Evolutionary conservation across 768 basidiomycete genomes (phyloP), one percentile per base, ranked within the genome.

Genomic region (Hygrophorus russula): DNA sequence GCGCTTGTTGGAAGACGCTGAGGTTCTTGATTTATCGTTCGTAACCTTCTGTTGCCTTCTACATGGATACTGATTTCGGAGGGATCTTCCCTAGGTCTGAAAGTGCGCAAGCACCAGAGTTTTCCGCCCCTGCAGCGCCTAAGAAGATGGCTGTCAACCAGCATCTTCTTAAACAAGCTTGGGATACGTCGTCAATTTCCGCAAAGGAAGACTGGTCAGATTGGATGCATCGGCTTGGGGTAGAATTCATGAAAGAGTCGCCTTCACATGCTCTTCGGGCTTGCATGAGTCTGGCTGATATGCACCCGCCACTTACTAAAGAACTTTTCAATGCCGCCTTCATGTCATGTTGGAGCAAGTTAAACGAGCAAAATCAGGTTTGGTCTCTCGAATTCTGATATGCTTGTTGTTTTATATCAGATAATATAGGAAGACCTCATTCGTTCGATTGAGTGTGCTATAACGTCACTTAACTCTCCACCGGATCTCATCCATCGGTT

Each of bases 281-380:
- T 0, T 97, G 94, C 55, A 90, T 91, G 77, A 88, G 79, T 53
- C 66, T 98, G 36, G 91, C 97, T 2, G 89, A 96, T 56, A 79
- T 85, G 5, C 88, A 97, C 59, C 75, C 82, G 15, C 90, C 92
- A 1, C 71, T 98, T 39, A 91, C 91, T 0, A 83, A 85, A 54
- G 94, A 98, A 55, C 66, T 99, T 9, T 98, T 97, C 71, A 98
- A 98, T 58, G 91, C 93, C 3, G 96, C 96, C 0, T 99, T 99
- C 63, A 74, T 98, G 12, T 97, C 93, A 4, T 99, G 96, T 50
- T 99, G 96, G 94, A 75, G 79, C 0, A 91, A 96, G 52, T 66
- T 99, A 5, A 98, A 92, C 54, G 93, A 97, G 41, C 83, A 89
- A 56, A 97, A 97, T 62, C 94, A 97, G 74, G 93, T 91, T n/a